Evolutionary conservation across 257 asterid species (phyloP), one percentile per base, ranked within the genome.

Genomic region (Eucommia ulmoides): DNA sequence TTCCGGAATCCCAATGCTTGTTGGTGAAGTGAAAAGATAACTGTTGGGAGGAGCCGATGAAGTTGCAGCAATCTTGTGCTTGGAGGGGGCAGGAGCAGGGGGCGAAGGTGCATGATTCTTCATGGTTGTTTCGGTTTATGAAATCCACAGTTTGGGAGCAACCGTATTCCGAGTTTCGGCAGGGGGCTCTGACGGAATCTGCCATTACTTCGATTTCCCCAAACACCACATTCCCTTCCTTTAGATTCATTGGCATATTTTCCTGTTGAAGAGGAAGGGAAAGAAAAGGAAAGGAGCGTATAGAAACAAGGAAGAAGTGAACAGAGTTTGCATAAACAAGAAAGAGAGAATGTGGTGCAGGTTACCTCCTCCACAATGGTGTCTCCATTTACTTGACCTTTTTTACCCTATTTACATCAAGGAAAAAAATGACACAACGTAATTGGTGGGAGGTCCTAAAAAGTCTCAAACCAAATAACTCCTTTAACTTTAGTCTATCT

Each of bases 1-100:
- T 65, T 33, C 93, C 98, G 0, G 91, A 73, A 61, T 85, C 94
- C 92, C 92, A 78, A 59, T 85, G 98, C 62, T 79, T 65, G 45
- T 68, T 70, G 74, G 86, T 73, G 67, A 80, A 91, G 67, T 91
- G 98, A 23, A 64, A 73, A 1, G 94, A 78, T 10, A 91, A 55
- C 65, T 73, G 88, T 18, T 49, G 45, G 20, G 76, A 68, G 2
- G 96, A 83, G 65, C 95, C 93, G 1, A 75, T 35, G 49, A 82
- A 79, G n/a, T n/a, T n/a, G n/a, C n/a, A n/a, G n/a, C n/a, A n/a
- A 49, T 73, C 67, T 51, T 96, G 83, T 57, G 72, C 73, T 42
- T 58, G 61, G 38, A 83, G 52, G 49, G 98, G 98, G 78, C 96
- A 91, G 23, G 80, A 73, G 53, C 98, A 89, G 4, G 94, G 98